phyloP scores from a whole-genome alignment of 2,329 filamentous ascomycete genomes.

The Aspergillus sp. region DNA sequence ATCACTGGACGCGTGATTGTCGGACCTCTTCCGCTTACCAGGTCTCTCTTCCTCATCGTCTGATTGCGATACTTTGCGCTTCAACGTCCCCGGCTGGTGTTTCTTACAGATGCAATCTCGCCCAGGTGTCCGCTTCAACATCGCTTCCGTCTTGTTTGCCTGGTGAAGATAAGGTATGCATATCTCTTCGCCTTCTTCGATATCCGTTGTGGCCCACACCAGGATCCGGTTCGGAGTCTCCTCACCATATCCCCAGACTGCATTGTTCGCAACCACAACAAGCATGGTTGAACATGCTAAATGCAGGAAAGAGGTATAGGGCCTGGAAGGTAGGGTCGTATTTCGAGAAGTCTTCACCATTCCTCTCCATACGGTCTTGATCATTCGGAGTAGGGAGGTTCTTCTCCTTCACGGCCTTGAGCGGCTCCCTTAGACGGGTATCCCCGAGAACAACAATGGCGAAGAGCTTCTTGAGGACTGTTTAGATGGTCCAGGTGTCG shows the following conservation, averaged over 20 bases:
- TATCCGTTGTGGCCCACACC: slow-evolving; percentile 25
- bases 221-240: slow-evolving; percentile 29
- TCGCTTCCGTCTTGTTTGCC: neutral
- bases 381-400: neutral
- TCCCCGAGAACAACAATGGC: slow-evolving; percentile 25
- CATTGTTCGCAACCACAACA: slow-evolving; percentile 22
- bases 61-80: neutral
- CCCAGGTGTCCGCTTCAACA: neutral
- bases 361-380: slow-evolving; percentile 17
- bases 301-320: slow-evolving; percentile 32
- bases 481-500: slow-evolving; percentile 39
- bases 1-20: too few relatives aligned
- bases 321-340: slow-evolving; percentile 25
- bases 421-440: neutral
- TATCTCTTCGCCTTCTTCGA: slow-evolving; percentile 27
- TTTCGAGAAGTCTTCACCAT: slow-evolving; percentile 4
- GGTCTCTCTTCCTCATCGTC: too few relatives aligned
- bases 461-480: slow-evolving; percentile 31
- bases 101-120: neutral
- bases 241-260: slow-evolving; percentile 29
- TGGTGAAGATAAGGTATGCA: slow-evolving; percentile 18
- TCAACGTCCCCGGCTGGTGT: neutral
- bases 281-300: slow-evolving; percentile 33
- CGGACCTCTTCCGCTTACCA: too few relatives aligned
- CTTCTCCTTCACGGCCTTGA: neutral